Base-by-base conservation (phyloP, 2,329 filamentous ascomycete species). In the Elsinoe ampelina region DNA sequence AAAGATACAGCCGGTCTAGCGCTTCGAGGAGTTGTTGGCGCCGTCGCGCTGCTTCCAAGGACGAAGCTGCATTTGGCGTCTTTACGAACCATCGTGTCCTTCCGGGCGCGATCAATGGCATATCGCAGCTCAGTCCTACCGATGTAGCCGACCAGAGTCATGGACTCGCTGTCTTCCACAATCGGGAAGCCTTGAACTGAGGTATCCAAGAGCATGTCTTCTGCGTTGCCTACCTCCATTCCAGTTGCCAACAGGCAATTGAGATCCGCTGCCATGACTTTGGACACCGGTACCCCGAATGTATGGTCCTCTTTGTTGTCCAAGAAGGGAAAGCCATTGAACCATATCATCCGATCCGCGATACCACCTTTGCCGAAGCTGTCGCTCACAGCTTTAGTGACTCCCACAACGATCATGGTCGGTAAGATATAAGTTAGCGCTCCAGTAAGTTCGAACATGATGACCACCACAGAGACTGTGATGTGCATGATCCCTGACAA, bases 371-470 rank as follows among this genome's bases (percentile, higher is more conserved):
- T 95, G n/a, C 90, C 89, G 66, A 95, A 93, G 11, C 90, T 78
- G 63, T 95, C 89, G 60, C 87, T 85, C 47, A 98, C 88, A 12
- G 88, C 88, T 75, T 98, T 98, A 38, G 92, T 97, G 32, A 96
- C 87, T 50, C 93, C 93, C 2, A 97, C 93, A 0, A 97, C 93
- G 64, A 98, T 96, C 93, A 98, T 98, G 12, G 92, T 97, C 0
- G 93, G 93, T 26, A 98, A 75, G 62, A 98, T 97, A 67, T 98
- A 98, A 1, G 91, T 95, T 59, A 97, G 75, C 5, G 93, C 93
- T n/a, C 93, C 93, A 0, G 93, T 98, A 50, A 98, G 80, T 72
- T 98, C 93, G 67, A 97, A 97, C 93, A 98, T 97, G 71, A 98
- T 98, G 66, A 98, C 93, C 1, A 96, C 92, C 8, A 98, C 90